Evolutionary conservation across 1,284 basidiomycete species (phyloP).

Genomic region (Cystobasidium slooffiae): DNA sequence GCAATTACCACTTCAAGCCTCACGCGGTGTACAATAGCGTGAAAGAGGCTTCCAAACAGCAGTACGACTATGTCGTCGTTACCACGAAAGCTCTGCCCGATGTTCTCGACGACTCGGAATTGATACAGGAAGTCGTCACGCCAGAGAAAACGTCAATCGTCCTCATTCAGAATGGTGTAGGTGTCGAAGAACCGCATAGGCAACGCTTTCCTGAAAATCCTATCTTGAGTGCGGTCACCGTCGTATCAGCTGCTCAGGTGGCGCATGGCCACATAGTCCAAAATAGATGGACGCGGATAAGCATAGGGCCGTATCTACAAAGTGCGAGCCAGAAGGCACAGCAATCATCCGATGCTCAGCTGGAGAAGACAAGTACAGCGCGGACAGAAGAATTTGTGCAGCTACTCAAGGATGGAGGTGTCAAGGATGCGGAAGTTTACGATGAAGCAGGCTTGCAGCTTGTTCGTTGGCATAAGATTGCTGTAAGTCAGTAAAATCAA

Average conservation of each 20-base stretch:
- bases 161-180: slow-evolving; percentile 61
- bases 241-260: slow-evolving; percentile 58
- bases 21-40: slow-evolving; percentile 56
- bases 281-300: slow-evolving; percentile 60
- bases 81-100: slow-evolving; percentile 60
- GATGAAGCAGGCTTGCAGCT: slow-evolving; percentile 58
- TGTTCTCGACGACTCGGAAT: slow-evolving; percentile 57
- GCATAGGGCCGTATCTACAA: slow-evolving; percentile 57
- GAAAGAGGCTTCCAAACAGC: slow-evolving; percentile 49
- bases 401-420: slow-evolving; percentile 56
- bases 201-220: slow-evolving; percentile 54
- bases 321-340: slow-evolving; percentile 44
- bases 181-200: slow-evolving; percentile 59
- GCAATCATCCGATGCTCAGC: slow-evolving; percentile 10
- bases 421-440: slow-evolving; percentile 58
- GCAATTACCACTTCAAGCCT: slow-evolving; percentile 58
- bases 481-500: slow-evolving; percentile 38
- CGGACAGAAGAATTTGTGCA: slow-evolving; percentile 50
- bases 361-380: slow-evolving; percentile 40
- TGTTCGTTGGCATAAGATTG: slow-evolving; percentile 60
- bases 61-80: slow-evolving; percentile 59
- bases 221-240: slow-evolving; percentile 59
- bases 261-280: slow-evolving; percentile 57
- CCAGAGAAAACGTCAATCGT: slow-evolving; percentile 54
- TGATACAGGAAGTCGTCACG: slow-evolving; percentile 55